Percentiles rank a stretch among this genome's conserved stretches.
Evolutionary conservation across 139 green algal genomes (phyloP).

Genomic region (Coelastrella sp.): DNA sequence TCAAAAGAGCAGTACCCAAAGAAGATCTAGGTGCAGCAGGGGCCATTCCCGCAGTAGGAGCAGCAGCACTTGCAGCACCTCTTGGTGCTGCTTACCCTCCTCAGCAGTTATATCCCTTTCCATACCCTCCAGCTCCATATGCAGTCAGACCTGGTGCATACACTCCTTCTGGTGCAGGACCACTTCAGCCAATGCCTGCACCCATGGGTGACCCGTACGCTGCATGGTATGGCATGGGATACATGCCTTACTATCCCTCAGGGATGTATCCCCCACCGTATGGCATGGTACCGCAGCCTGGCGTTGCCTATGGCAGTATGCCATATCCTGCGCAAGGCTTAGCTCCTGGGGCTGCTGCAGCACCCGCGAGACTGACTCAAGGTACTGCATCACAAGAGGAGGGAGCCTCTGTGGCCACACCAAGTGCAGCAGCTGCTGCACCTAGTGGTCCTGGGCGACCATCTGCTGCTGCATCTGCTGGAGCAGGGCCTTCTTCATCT

Average conservation of each 20-base stretch:
- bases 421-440: not conserved
- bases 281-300: constrained; percentile 16
- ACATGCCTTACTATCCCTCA: constrained; percentile 29
- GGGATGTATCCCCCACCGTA: constrained; percentile 29
- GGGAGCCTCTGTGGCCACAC: not conserved
- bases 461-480: not conserved
- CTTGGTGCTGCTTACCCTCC: not conserved
- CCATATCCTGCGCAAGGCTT: not conserved
- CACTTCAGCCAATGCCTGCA: not conserved
- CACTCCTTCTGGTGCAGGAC: not conserved
- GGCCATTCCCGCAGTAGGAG: not conserved
- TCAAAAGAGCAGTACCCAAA: constrained; percentile 80
- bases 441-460: not conserved
- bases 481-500: not conserved
- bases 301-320: not conserved
- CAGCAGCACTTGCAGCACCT: not conserved
- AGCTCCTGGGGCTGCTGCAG: not conserved
- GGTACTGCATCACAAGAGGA: not conserved
- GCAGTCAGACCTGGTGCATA: not conserved
- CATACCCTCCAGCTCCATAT: not conserved
- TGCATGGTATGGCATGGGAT: constrained; percentile 42
- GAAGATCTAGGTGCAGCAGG: constrained; percentile 56
- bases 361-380: too few species aligned
- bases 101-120: constrained; percentile 27
- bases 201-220: constrained; percentile 19